phyloP scores from a whole-genome alignment of 2,329 filamentous ascomycete genomes.

The Periglandula ipomoeae region DNA sequence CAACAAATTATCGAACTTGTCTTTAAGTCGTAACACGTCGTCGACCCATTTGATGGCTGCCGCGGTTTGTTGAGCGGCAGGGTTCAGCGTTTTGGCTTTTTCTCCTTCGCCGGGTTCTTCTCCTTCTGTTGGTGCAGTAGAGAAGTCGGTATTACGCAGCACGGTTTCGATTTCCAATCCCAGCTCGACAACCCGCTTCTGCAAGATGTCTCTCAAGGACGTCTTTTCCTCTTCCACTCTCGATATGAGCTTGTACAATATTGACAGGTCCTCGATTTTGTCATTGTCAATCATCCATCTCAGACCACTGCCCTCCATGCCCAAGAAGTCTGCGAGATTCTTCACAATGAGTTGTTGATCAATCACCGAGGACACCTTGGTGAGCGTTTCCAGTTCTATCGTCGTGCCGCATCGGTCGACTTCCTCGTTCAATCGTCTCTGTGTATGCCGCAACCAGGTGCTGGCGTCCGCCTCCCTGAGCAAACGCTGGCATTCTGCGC shows the following conservation, averaged over 20 bases:
- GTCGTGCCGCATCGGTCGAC: slow-evolving; percentile 74
- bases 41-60: slow-evolving; percentile 94
- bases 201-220: slow-evolving; percentile 61
- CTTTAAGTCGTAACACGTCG: slow-evolving; percentile 76
- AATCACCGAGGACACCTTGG: slow-evolving; percentile 66
- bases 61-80: slow-evolving; percentile 69
- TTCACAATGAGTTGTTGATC: slow-evolving; percentile 71
- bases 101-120: slow-evolving; percentile 38
- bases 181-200: slow-evolving; percentile 67
- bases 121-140: slow-evolving; percentile 30
- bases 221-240: slow-evolving; percentile 68
- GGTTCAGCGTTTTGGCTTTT: slow-evolving; percentile 25
- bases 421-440: slow-evolving; percentile 70
- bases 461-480: slow-evolving; percentile 72
- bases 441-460: slow-evolving; percentile 70
- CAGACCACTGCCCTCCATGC: slow-evolving; percentile 76
- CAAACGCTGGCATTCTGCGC: slow-evolving; percentile 62
- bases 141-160: slow-evolving; percentile 47
- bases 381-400: slow-evolving; percentile 61
- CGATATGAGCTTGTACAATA: slow-evolving; percentile 70
- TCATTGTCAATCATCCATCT: slow-evolving; percentile 89
- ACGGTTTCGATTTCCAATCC: slow-evolving; percentile 74
- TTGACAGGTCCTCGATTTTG: slow-evolving; percentile 64
- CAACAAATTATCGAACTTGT: slow-evolving; percentile 81
- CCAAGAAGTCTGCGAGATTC: slow-evolving; percentile 73